A percentile compares a stretch with the other conserved stretches of the same genome.
These are phyloP conservation scores for Rhypophila decipiens DNA, from an alignment of 495 filamentous ascomycete genomes.

Conservation along the genomic window DNA sequence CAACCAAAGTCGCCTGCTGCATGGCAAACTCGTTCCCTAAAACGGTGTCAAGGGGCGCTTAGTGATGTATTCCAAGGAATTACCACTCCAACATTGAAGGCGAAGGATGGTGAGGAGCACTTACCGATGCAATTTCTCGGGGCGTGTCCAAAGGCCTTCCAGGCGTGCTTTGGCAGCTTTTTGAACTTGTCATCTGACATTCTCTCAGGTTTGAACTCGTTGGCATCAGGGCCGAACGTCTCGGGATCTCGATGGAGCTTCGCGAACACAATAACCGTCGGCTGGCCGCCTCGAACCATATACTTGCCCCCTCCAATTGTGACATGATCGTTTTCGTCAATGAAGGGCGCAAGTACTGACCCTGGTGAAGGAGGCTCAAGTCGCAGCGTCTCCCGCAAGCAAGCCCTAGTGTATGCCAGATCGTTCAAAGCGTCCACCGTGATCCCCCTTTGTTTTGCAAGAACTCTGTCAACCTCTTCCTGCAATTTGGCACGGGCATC, in stretches of 20 bases:
- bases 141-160: conserved; percentile 53
- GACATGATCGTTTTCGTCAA: conserved; percentile 32
- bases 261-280: conserved; percentile 42
- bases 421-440: conserved; percentile 55
- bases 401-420: conserved; percentile 52
- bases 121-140: conserved; percentile 43
- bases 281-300: conserved; percentile 45
- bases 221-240: conserved; percentile 43
- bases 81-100: conserved; percentile 5
- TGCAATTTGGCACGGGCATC: conserved; percentile 23
- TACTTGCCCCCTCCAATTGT: conserved; percentile 57
- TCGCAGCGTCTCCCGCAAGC: conserved; percentile 59
- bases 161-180: conserved; percentile 41
- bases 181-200: conserved; percentile 52
- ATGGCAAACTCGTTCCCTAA: conserved; percentile 44
- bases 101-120: background rate
- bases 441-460: conserved; percentile 52
- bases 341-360: conserved; percentile 29
- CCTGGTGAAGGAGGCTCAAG: conserved; percentile 54
- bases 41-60: too few species aligned
- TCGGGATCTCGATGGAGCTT: conserved; percentile 33
- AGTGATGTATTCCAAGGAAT: too few species aligned
- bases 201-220: conserved; percentile 48
- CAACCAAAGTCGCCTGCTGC: conserved; percentile 45
- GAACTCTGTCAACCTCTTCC: conserved; percentile 39